phyloP scores from a whole-genome alignment of 352 stramenopile species.

The Globisporangium cystogenes region DNA sequence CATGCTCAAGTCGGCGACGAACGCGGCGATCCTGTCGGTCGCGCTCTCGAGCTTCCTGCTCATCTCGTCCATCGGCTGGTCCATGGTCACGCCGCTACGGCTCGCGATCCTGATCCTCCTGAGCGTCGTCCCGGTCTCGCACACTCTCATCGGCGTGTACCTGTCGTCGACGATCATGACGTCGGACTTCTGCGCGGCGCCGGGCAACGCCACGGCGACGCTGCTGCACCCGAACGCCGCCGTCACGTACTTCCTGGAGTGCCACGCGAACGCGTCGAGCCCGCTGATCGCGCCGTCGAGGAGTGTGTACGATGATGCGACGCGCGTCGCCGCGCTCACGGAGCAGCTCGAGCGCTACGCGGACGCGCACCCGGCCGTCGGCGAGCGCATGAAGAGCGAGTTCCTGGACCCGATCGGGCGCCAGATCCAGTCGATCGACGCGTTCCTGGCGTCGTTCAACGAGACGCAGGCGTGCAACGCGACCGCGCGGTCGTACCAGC shows the following conservation, averaged over 20 bases:
- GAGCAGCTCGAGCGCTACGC: constrained; percentile 48
- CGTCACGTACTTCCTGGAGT: constrained; percentile 62
- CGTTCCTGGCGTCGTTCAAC: constrained; percentile 27
- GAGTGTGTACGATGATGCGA: constrained; percentile 27
- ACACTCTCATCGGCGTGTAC: constrained; percentile 76
- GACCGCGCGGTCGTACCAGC: constrained; percentile 33
- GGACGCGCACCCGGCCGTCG: constrained; percentile 35
- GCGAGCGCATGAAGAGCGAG: constrained; percentile 58
- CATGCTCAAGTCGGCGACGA: constrained; percentile 76
- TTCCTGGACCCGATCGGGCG: constrained; percentile 67
- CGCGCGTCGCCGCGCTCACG: constrained; percentile 29
- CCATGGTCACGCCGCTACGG: constrained; percentile 65
- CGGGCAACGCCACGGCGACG: constrained; percentile 52
- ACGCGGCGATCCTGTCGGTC: constrained; percentile 70
- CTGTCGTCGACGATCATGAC: constrained; percentile 77
- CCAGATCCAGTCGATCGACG: constrained; percentile 30
- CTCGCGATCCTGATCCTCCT: constrained; percentile 74
- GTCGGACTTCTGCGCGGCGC: constrained; percentile 72
- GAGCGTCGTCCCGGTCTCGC: constrained; percentile 70
- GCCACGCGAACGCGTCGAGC: constrained; percentile 40
- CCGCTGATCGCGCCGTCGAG: constrained; percentile 31
- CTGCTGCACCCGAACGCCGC: constrained; percentile 46
- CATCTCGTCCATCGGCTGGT: constrained; percentile 77
- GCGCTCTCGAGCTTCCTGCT: constrained; percentile 70
- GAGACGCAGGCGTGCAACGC: constrained; percentile 42